phyloP scores from a whole-genome alignment of 345 rosid species.

The Gossypium longicalyx region DNA sequence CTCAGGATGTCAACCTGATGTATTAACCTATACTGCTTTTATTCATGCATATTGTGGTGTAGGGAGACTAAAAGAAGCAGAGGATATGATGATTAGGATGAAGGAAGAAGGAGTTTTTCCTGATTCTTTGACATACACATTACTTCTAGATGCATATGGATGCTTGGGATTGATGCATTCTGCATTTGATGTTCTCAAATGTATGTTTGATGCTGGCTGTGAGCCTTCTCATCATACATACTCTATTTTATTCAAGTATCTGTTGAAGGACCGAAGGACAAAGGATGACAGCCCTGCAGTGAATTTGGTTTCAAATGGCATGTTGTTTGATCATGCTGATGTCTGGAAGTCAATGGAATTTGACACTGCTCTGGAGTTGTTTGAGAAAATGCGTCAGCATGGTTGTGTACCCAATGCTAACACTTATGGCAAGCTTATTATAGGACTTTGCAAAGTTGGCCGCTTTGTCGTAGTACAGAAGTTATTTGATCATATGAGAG shows the following conservation, averaged over 20 bases:
- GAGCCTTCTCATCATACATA: conserved; percentile 74
- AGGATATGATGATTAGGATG: conserved; percentile 59
- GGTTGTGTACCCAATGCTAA: conserved; percentile 58
- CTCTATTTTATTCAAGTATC: conserved; percentile 55
- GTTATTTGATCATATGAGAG: conserved; percentile 50
- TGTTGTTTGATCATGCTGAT: conserved; percentile 30
- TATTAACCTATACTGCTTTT: conserved; percentile 64
- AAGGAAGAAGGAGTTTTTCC: conserved; percentile 54
- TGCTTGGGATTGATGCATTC: conserved; percentile 44
- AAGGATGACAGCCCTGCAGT: conserved; percentile 26
- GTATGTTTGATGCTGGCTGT: conserved; percentile 68
- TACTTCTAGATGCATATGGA: conserved; percentile 63
- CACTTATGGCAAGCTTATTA: conserved; percentile 55
- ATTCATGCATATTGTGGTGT: conserved; percentile 56
- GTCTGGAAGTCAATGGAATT: conserved; percentile 60
- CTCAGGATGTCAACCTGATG: conserved; percentile 61
- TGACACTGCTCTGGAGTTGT: conserved; percentile 48
- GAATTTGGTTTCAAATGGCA: conserved; percentile 28
- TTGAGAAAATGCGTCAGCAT: conserved; percentile 51
- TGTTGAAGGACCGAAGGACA: conserved; percentile 35
- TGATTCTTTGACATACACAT: conserved; percentile 57
- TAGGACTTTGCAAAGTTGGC: conserved; percentile 58
- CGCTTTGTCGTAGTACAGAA: conserved; percentile 46
- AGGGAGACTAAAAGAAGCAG: conserved; percentile 70
- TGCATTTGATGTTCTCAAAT: conserved; percentile 72